These are phyloP conservation scores for Bretschneidera sinensis DNA, from an alignment of 345 rosid genomes.

Conservation along the genomic window DNA sequence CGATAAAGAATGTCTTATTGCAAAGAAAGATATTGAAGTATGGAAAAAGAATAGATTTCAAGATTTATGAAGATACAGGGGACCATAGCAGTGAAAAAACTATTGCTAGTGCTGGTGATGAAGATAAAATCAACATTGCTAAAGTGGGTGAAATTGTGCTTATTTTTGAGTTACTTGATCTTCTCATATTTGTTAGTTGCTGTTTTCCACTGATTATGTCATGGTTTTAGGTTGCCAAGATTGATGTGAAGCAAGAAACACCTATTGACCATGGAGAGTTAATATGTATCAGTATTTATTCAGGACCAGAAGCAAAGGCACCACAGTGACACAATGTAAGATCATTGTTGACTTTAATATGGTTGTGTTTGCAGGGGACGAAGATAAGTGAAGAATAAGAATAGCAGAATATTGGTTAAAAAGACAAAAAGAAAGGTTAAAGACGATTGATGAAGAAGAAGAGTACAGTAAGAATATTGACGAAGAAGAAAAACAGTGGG, in stretches of 20 bases:
- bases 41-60: conserved; percentile 3
- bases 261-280: conserved; percentile 87
- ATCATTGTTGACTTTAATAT: no score
- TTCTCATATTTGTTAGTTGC: conserved; percentile 1
- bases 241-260: conserved; percentile 85
- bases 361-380: no score
- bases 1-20: background rate
- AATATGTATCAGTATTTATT: conserved; percentile 86
- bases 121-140: conserved; percentile 7
- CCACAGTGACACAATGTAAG: no score
- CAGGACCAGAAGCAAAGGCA: conserved; percentile 68
- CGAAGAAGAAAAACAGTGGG: no score
- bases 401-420: no score
- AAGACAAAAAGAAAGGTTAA: no score
- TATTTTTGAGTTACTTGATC: background rate
- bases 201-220: conserved; percentile 20
- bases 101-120: conserved; percentile 8
- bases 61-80: background rate
- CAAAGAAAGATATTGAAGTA: conserved; percentile 11
- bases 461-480: no score
- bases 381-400: no score
- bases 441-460: no score
- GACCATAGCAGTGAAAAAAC: conserved; percentile 14
- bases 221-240: conserved; percentile 63
- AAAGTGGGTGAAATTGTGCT: conserved; percentile 15